Conservation (phyloP, 2,329 filamentous ascomycete genomes). For the Fusarium protoensiforme region DNA sequence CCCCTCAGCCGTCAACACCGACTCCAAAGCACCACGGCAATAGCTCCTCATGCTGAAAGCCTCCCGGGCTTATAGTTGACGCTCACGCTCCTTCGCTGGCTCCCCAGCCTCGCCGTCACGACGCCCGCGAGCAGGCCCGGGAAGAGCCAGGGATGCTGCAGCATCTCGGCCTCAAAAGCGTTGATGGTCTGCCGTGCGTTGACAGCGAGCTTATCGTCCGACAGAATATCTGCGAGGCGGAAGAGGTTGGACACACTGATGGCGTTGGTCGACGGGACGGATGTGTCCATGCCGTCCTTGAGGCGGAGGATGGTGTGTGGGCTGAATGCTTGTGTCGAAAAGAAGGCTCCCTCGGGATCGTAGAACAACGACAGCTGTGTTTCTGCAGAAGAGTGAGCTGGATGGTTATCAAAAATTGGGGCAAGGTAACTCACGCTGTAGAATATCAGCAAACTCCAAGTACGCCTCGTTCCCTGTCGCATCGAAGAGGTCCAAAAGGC, state of each 20-base stretch:
- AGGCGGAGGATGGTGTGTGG: constrained; percentile 83
- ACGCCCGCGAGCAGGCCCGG: constrained; percentile 81
- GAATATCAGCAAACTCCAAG: constrained; percentile 81
- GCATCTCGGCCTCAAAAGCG: constrained; percentile 90
- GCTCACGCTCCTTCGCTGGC: constrained; percentile 53
- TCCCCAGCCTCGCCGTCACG: constrained; percentile 78
- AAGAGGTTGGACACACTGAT: constrained; percentile 90
- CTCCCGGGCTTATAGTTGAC: constrained; percentile 40
- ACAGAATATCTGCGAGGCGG: constrained; percentile 77
- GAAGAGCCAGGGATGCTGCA: constrained; percentile 94
- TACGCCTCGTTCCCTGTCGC: constrained; percentile 80
- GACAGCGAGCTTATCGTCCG: constrained; percentile 70
- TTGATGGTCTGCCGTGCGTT: constrained; percentile 79
- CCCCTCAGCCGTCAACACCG: constrained; percentile 5
- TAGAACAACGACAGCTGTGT: constrained; percentile 83
- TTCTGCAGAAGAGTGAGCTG: constrained; percentile 56
- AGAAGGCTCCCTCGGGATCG: constrained; percentile 77
- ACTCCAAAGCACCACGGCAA: not conserved
- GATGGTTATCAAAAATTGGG: not conserved
- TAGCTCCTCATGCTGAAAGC: constrained; percentile 26
- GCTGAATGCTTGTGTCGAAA: constrained; percentile 72
- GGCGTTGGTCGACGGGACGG: constrained; percentile 90
- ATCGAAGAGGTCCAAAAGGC: constrained; percentile 86
- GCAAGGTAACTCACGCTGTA: constrained; percentile 71
- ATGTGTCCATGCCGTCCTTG: constrained; percentile 95